Evolutionary conservation across 768 basidiomycete species (phyloP).

Genomic region (Termitomyces sp.): DNA sequence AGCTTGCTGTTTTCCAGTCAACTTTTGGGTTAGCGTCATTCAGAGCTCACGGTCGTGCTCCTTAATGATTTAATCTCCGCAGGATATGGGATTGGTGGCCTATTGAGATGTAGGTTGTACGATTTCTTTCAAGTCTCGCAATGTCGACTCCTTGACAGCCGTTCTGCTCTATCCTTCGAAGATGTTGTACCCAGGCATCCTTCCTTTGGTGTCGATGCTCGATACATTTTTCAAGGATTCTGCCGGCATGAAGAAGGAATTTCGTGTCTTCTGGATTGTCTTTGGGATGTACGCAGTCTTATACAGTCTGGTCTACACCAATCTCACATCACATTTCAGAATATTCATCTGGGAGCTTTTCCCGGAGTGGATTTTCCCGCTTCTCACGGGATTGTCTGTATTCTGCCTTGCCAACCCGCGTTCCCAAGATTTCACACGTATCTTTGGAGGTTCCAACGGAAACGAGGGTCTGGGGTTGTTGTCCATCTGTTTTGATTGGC

Average conservation of each 20-base stretch:
- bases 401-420: slow-evolving; percentile 52
- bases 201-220: slow-evolving; percentile 44
- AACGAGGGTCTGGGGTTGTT: slow-evolving; percentile 62
- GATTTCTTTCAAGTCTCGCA: neutral
- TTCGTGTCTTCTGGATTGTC: slow-evolving; percentile 46
- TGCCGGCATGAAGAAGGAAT: slow-evolving; percentile 30
- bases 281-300: slow-evolving; percentile 26
- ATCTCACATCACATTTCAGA: slow-evolving; percentile 13
- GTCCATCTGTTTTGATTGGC: slow-evolving; percentile 58
- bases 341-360: slow-evolving; percentile 48
- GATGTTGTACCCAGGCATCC: slow-evolving; percentile 43
- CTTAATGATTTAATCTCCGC: slow-evolving; percentile 17
- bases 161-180: slow-evolving; percentile 47
- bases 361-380: slow-evolving; percentile 55
- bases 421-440: slow-evolving; percentile 39
- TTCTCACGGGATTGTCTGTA: slow-evolving; percentile 53
- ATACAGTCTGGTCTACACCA: slow-evolving; percentile 11
- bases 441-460: slow-evolving; percentile 60
- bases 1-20: slow-evolving; percentile 30
- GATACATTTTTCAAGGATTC: slow-evolving; percentile 42
- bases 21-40: slow-evolving; percentile 20
- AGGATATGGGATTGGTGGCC: slow-evolving; percentile 53
- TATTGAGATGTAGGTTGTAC: slow-evolving; percentile 36
- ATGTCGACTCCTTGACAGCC: slow-evolving; percentile 16
- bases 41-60: neutral